Base-by-base conservation (phyloP, 805 yeast genomes). In the Metschnikowia noctiluminum region DNA sequence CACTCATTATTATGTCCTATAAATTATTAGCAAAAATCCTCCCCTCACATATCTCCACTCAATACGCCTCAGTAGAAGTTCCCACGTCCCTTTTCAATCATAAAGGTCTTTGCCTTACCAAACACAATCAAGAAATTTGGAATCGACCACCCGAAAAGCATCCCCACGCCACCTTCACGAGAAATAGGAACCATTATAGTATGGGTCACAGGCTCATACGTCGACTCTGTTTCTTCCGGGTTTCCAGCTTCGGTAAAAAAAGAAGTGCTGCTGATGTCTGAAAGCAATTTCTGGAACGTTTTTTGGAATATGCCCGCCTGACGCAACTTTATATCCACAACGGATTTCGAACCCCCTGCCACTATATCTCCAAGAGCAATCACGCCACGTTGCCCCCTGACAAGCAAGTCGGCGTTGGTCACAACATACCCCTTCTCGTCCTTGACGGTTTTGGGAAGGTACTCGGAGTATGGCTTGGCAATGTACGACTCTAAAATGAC, bases 341-440 rank as follows among this genome's bases (percentile, higher is more conserved):
- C 6, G 11, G 67, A 55, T 15, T 54, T 54, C 13, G 47, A 45
- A 2, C 65, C 55, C 7, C 59, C 57, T 1, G 64, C 44, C 6
- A 62, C 51, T 37, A 71, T 60, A 53, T 72, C 76, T 26, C 76
- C 76, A 10, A 69, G 39, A 2, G 65, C 74, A 16, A 68, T 26
- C 5, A 71, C 70, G 21, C 69, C 56, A 10, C 52, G 48, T 40
- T 60, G 50, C 2, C 59, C 61, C 37, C 60, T 51, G 10, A 68
- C 64, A 7, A 59, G 38, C 14, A 70, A 58, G 43, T 57, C 42
- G 7, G 58, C 56, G 50, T 68, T 65, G 3, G 70, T 63, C 9
- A 52, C 31, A 34, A 70, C 58, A 50, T 49, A 70, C 2, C 75
- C 74, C 6, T 44, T 34, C 1, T 50, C 28, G 47, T 69, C 64